A percentile compares a stretch with the other conserved stretches of the same genome.
Conservation (phyloP, 306 rosid genomes). For the Delonix regia region DNA sequence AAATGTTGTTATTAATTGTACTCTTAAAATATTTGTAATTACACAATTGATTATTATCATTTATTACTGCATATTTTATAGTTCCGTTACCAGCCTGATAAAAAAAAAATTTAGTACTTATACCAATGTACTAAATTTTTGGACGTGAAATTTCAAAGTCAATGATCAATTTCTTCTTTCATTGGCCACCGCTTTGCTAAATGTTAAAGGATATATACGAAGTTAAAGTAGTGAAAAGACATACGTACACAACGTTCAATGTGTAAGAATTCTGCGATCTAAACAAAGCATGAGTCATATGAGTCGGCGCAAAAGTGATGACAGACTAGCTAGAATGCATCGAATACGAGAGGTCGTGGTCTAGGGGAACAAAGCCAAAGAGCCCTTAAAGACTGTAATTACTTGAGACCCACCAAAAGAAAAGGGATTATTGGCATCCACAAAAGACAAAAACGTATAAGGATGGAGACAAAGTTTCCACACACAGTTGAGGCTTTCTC, state of each 20-base stretch:
- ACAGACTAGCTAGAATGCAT: conserved; percentile 18
- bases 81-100: too few species aligned
- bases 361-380: conserved; percentile 13
- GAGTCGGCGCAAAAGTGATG: conserved; percentile 21
- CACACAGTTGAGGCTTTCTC: conserved; percentile 73
- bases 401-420: conserved; percentile 53
- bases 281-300: too few species aligned
- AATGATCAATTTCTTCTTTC: too few species aligned
- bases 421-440: conserved; percentile 58
- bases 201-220: not conserved
- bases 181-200: not conserved
- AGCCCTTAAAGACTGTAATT: conserved; percentile 10
- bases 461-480: conserved; percentile 83
- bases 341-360: conserved; percentile 29
- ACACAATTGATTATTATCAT: too few species aligned
- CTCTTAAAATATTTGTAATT: too few species aligned
- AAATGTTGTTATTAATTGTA: too few species aligned
- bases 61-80: too few species aligned
- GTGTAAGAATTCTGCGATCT: too few species aligned
- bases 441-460: conserved; percentile 70
- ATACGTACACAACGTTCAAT: not conserved
- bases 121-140: not conserved
- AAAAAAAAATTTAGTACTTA: too few species aligned
- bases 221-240: not conserved
- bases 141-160: not conserved